Evolutionary conservation across 768 basidiomycete species (phyloP).

Genomic region (Amanita rimosa): DNA sequence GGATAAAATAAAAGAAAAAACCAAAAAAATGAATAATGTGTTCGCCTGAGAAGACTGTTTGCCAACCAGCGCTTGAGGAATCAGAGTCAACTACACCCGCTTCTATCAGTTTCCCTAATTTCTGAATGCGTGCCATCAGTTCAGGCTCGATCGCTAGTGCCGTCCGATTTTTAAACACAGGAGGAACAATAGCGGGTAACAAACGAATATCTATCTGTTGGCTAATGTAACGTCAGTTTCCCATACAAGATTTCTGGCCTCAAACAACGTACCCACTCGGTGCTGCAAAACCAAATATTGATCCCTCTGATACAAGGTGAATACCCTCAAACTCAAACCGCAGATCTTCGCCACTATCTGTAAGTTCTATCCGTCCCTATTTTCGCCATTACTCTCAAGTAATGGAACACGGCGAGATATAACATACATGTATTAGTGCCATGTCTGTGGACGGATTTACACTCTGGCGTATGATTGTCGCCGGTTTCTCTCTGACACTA

Average conservation of each 20-base stretch:
- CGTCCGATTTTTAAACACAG: constrained; percentile 41
- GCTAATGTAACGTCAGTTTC: constrained; percentile 17
- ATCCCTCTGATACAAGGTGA: constrained; percentile 62
- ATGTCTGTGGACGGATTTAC: constrained; percentile 27
- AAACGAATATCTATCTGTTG: constrained; percentile 52
- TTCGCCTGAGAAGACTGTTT: not conserved
- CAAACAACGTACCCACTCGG: constrained; percentile 39
- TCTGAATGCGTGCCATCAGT: constrained; percentile 43
- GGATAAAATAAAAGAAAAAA: not conserved
- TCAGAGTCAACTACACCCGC: constrained; percentile 52
- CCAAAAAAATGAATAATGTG: not conserved
- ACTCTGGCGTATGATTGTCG: constrained; percentile 23
- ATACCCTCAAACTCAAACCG: constrained; percentile 68
- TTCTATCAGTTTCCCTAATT: constrained; percentile 52
- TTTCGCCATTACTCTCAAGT: constrained; percentile 2
- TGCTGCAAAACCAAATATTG: constrained; percentile 67
- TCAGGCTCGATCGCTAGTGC: constrained; percentile 49
- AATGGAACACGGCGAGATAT: constrained; percentile 1
- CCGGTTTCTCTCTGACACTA: constrained; percentile 52
- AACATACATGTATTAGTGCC: constrained; percentile 55
- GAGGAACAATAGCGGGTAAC: constrained; percentile 57
- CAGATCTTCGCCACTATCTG: constrained; percentile 45
- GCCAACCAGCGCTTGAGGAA: constrained; percentile 18
- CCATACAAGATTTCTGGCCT: not conserved
- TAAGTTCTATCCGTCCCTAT: constrained; percentile 67